These are phyloP conservation scores for Monosporascus cannonballus DNA, from an alignment of 2,329 filamentous ascomycete genomes.

Conservation along the genomic window DNA sequence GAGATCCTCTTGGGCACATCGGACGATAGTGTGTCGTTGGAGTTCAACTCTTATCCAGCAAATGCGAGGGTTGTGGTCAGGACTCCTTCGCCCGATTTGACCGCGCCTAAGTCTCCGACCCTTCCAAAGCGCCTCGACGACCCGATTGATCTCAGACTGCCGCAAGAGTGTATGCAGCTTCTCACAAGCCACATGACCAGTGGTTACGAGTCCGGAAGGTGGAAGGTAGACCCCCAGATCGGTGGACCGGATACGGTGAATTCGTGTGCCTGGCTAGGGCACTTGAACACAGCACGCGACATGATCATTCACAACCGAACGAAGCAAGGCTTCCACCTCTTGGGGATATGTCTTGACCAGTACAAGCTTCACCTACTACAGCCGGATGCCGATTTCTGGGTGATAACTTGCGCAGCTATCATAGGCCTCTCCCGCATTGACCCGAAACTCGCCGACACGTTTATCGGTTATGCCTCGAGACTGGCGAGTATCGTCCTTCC, in stretches of 20 bases:
- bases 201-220: constrained; percentile 17
- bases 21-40: neutral
- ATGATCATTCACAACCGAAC: constrained; percentile 22
- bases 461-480: constrained; percentile 20
- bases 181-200: constrained; percentile 19
- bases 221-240: constrained; percentile 12
- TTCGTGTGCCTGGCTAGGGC: constrained; percentile 24
- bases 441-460: constrained; percentile 15
- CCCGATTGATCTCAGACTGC: constrained; percentile 18
- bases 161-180: constrained; percentile 23
- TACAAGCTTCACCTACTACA: constrained; percentile 19
- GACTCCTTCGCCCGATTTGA: constrained; percentile 19
- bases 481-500: constrained; percentile 19
- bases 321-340: constrained; percentile 19
- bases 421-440: constrained; percentile 19
- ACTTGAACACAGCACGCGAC: constrained; percentile 21
- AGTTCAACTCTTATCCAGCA: neutral
- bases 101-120: constrained; percentile 8
- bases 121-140: constrained; percentile 19
- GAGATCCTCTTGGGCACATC: constrained; percentile 12
- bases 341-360: constrained; percentile 21
- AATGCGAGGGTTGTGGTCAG: constrained; percentile 18
- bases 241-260: constrained; percentile 17
- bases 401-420: constrained; percentile 23
- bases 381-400: constrained; percentile 24